Conservation (phyloP, 1,284 basidiomycete species). For the Volvariella surrecta region DNA sequence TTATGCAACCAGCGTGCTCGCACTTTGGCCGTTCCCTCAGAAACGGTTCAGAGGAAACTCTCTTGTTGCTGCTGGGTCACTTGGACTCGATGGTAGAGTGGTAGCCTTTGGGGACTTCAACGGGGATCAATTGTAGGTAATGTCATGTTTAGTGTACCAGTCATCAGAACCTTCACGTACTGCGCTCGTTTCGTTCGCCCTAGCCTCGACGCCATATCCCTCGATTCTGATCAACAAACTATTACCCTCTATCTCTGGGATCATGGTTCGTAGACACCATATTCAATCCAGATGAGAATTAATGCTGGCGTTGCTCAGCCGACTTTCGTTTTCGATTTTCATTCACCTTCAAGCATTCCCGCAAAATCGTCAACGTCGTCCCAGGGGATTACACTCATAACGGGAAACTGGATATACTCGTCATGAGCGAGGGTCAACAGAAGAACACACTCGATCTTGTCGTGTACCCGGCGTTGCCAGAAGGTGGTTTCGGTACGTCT, state of each 20-base stretch:
- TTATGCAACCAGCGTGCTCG: slow-evolving; percentile 6
- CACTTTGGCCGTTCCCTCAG: slow-evolving; percentile 75
- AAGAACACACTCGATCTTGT: slow-evolving; percentile 51
- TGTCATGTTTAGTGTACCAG: too few relatives aligned
- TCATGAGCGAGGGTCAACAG: slow-evolving; percentile 62
- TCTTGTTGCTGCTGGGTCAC: slow-evolving; percentile 71
- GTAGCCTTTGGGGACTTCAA: slow-evolving; percentile 93
- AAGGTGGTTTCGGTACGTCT: slow-evolving; percentile 62
- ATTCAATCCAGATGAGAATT: background rate
- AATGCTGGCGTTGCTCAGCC: slow-evolving; percentile 31
- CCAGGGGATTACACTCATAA: slow-evolving; percentile 93
- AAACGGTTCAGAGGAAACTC: slow-evolving; percentile 86
- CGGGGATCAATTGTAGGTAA: slow-evolving; percentile 85
- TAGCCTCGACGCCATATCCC: slow-evolving; percentile 77
- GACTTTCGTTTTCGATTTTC: slow-evolving; percentile 45
- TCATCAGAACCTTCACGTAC: slow-evolving; percentile 2
- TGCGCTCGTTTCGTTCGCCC: slow-evolving; percentile 8
- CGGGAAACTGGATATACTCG: slow-evolving; percentile 82
- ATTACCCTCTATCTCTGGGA: slow-evolving; percentile 79
- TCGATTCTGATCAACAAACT: slow-evolving; percentile 67
- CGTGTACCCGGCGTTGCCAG: slow-evolving; percentile 56
- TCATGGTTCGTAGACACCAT: slow-evolving; percentile 63
- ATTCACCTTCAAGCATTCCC: slow-evolving; percentile 44
- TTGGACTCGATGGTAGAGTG: slow-evolving; percentile 74
- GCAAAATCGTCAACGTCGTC: slow-evolving; percentile 67